Evolutionary conservation across 148 eudicot genomes (phyloP).

Genomic region (Hydrangea macrophylla): DNA sequence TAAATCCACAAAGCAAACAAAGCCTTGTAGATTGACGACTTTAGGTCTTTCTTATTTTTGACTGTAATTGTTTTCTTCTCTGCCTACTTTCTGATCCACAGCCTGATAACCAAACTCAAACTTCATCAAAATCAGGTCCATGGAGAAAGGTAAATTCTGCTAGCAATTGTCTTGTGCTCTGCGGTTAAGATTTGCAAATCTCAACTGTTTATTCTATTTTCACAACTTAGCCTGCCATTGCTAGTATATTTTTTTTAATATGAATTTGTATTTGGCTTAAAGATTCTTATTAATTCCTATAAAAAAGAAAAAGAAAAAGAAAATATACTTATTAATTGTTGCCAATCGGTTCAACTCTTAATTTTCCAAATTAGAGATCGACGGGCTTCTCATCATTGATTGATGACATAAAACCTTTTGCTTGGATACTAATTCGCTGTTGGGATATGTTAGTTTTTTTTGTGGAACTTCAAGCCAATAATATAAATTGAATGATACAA

Average conservation of each 20-base stretch:
- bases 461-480: background rate
- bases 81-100: slow-evolving; percentile 23
- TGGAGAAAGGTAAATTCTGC: slow-evolving; percentile 86
- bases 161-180: background rate
- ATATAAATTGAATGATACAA: background rate
- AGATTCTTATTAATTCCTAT: no score
- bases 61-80: slow-evolving; percentile 8
- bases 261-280: slow-evolving; percentile 10
- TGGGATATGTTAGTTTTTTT: background rate
- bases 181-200: background rate
- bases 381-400: background rate
- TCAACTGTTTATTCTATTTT: background rate
- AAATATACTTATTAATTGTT: background rate
- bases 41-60: background rate
- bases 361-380: background rate
- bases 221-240: background rate
- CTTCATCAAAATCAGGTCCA: slow-evolving; percentile 81
- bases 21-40: slow-evolving; percentile 1
- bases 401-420: background rate
- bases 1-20: no score
- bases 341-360: background rate
- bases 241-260: background rate
- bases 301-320: no score
- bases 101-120: slow-evolving; percentile 55
- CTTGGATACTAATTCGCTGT: background rate